Conservation (phyloP, 768 basidiomycete species). For the Mrakia hoshinonis region DNA sequence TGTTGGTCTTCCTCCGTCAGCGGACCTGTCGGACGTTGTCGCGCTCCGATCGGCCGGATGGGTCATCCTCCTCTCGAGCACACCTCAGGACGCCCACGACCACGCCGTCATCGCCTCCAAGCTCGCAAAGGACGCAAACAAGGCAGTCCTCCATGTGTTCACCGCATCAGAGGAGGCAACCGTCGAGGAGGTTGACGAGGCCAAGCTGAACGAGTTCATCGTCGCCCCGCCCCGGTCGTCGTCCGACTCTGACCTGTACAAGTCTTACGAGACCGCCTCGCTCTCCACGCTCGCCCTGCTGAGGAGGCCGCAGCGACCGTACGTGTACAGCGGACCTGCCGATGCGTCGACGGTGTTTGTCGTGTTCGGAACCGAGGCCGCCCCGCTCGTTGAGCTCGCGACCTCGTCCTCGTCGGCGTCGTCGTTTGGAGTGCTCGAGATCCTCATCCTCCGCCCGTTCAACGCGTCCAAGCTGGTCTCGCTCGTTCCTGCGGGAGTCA, state of each 20-base stretch:
- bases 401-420: constrained; percentile 49
- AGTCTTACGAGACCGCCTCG: constrained; percentile 60
- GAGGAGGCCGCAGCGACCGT: constrained; percentile 55
- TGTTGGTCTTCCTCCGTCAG: constrained; percentile 20
- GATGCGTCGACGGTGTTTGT: constrained; percentile 63
- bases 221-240: constrained; percentile 15
- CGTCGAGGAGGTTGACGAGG: constrained; percentile 51
- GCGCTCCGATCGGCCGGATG: constrained; percentile 69
- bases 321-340: constrained; percentile 47
- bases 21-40: constrained; percentile 45
- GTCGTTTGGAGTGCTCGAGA: constrained; percentile 35
- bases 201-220: constrained; percentile 35
- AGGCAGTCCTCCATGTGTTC: constrained; percentile 80
- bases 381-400: constrained; percentile 41
- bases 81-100: constrained; percentile 73
- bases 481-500: constrained; percentile 55
- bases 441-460: constrained; percentile 64
- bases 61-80: constrained; percentile 70
- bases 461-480: constrained; percentile 50
- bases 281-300: constrained; percentile 57
- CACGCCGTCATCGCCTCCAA: constrained; percentile 78
- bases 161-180: constrained; percentile 43
- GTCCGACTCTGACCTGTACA: constrained; percentile 35
- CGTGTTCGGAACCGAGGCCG: constrained; percentile 52
- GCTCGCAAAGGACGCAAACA: constrained; percentile 59